These are phyloP conservation scores for Zygotorulaspora chibaensis DNA, from an alignment of 805 yeast species.

Conservation along the genomic window DNA sequence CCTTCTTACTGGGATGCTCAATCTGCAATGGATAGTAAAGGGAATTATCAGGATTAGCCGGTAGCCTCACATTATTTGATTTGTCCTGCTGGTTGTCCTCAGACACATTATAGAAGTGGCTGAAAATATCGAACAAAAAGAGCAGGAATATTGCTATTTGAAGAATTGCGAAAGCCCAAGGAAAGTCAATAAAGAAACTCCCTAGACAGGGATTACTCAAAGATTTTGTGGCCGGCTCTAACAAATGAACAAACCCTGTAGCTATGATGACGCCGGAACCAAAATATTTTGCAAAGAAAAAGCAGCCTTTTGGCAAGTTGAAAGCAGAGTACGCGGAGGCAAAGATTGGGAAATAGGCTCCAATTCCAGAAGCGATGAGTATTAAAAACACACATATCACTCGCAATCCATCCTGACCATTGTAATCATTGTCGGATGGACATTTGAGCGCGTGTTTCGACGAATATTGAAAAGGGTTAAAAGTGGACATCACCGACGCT, in stretches of 20 bases:
- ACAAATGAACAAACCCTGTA: conserved; percentile 65
- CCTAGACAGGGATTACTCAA: conserved; percentile 53
- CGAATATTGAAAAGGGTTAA: neutral
- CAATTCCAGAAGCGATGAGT: conserved; percentile 48
- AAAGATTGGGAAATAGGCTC: conserved; percentile 55
- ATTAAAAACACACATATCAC: conserved; percentile 57
- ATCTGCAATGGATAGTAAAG: neutral
- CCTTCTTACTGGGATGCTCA: neutral
- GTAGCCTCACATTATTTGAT: neutral
- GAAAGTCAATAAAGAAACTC: conserved; percentile 45
- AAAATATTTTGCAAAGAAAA: conserved; percentile 54
- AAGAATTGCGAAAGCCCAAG: conserved; percentile 48
- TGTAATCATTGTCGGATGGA: conserved; percentile 39
- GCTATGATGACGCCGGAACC: conserved; percentile 48
- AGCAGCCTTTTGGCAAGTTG: conserved; percentile 56
- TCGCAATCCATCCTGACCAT: conserved; percentile 40
- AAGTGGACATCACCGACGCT: neutral
- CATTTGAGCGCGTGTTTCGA: conserved; percentile 24
- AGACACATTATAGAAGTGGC: conserved; percentile 23
- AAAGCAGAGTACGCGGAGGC: conserved; percentile 48
- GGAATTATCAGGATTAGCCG: neutral
- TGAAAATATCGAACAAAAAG: conserved; percentile 42
- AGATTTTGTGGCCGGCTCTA: conserved; percentile 60
- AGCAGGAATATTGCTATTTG: conserved; percentile 40
- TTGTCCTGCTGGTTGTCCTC: neutral